Base-by-base conservation (phyloP, 441 rosid genomes). In the Flueggea neowawraea region DNA sequence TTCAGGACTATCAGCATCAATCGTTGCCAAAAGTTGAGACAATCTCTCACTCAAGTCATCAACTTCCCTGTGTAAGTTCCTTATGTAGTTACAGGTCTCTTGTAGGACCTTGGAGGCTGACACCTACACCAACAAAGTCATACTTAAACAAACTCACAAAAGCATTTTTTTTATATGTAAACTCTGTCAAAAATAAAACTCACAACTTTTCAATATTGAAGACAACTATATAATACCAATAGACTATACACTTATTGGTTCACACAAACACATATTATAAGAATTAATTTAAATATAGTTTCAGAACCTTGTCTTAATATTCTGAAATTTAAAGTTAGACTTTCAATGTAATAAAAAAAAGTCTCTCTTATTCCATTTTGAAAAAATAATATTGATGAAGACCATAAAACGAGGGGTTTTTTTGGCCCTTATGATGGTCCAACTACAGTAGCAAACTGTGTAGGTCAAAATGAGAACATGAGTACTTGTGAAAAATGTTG, bases 401-500 rank as follows among this genome's bases (percentile, higher is more conserved):
- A 43, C 45, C 45, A 43, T 43, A 43, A 43, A 43, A 43, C 45
- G 12, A 43, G 45, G 45, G 3, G 12, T 43, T 43, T 43, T n/a
- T 11, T 43, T 43, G 45, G 45, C 45, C 45, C 12, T 16, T 55
- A 55, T 54, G 10, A 12, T 16, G 55, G 71, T 67, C 68, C 72
- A 73, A 55, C 53, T 33, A 36, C 16, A 5, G 45, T 28, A 11
- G 45, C 8, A 11, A 6, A 66, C 36, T 57, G 54, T 55, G 69
- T 16, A 51, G 58, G 77, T 78, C 79, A 81, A 73, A 22, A 58
- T 54, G 57, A 43, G 28, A 60, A 58, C 61, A 58, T 60, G 52
- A 33, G 17, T 16, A 58, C n/a, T 47, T 44, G 16, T 22, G 64
- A 63, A 63, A 69, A 58, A 28, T 55, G 44, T 67, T 62, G 28